Evolutionary conservation across 352 stramenopile species (phyloP), one percentile per base, ranked within the genome.

Genomic region (Globisporangium carolinianum): DNA sequence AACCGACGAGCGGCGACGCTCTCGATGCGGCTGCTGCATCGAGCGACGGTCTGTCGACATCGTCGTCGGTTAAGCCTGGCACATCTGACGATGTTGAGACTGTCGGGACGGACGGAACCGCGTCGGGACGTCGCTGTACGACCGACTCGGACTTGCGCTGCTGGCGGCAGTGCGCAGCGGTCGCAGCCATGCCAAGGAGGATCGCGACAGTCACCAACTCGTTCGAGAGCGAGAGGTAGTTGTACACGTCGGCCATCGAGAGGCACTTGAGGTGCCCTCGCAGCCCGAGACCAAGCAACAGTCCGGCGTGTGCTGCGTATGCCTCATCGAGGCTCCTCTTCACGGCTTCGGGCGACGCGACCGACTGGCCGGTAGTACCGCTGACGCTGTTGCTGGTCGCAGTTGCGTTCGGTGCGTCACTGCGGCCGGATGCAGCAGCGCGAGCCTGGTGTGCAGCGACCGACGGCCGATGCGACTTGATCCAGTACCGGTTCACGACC

Each of bases 231-330:
- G 93, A 98, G 17, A 99, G 66, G 71, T 99, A 99, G 55, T 98
- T 97, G 79, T 98, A 99, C n/a, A 99, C 91, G 71, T 99, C 96
- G 14, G 94, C 96, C 86, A 98, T 97, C 8, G 94, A 96, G 17
- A 99, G 74, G 51, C 87, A 89, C 55, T 90, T 91, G 10, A 99
- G 74, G 71, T 99, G 96, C 3, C 96, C 94, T 17, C 94, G 85
- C 17, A 97, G 68, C 5, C 97, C 97, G 35, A 99, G 87, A 18
- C 94, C 97, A 43, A 99, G 85, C 5, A 99, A 75, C 59, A 99
- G 82, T 14, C 97, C 96, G 2, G 91, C 96, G 60, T 99, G 94
- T 17, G 90, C 75, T 55, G 85, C 85, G 72, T 98, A 91, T 6
- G 76, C 68, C 58, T 91, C 83, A 47, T 94, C 89, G 14, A 89